phyloP scores from a whole-genome alignment of 2,329 filamentous ascomycete species.

The Lachnellula occidentalis region DNA sequence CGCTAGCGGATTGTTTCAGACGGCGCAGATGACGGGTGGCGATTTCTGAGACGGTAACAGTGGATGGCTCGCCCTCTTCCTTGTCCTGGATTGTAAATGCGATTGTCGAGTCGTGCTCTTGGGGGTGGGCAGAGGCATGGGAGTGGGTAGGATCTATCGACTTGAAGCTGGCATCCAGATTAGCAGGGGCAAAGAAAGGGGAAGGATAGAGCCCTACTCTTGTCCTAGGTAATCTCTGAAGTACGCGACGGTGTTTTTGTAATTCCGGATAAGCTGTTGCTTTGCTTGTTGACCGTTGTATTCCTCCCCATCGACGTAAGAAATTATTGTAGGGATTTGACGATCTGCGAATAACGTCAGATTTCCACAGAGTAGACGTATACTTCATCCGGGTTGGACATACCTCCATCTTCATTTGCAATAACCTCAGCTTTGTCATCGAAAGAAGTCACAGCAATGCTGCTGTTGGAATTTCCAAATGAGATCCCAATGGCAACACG shows the following conservation, averaged over 20 bases:
- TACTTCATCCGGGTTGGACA: slow-evolving; percentile 30
- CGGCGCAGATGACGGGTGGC: slow-evolving; percentile 80
- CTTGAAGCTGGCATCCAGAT: slow-evolving; percentile 60
- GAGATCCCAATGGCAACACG: slow-evolving; percentile 85
- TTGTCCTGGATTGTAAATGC: slow-evolving; percentile 82
- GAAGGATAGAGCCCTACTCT: slow-evolving; percentile 54
- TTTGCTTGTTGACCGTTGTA: slow-evolving; percentile 96
- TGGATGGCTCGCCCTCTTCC: slow-evolving; percentile 57
- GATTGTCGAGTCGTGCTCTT: slow-evolving; percentile 65
- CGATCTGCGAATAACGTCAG: slow-evolving; percentile 56
- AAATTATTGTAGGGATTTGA: slow-evolving; percentile 91
- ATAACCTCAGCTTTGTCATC: slow-evolving; percentile 97
- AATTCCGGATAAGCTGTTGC: slow-evolving; percentile 85
- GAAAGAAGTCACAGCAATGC: slow-evolving; percentile 86
- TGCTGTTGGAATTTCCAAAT: slow-evolving; percentile 98
- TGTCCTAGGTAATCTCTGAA: slow-evolving; percentile 95
- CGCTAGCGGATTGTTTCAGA: slow-evolving; percentile 75
- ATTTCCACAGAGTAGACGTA: background rate
- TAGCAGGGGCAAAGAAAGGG: slow-evolving; percentile 11
- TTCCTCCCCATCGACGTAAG: slow-evolving; percentile 93
- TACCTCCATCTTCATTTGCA: slow-evolving; percentile 96
- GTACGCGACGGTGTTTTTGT: slow-evolving; percentile 87
- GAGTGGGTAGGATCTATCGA: slow-evolving; percentile 93
- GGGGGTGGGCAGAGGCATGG: slow-evolving; percentile 87
- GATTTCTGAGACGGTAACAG: slow-evolving; percentile 72